Evolutionary conservation across 2,329 filamentous ascomycete genomes (phyloP).

Genomic region (Chaetoscypha palmicola): DNA sequence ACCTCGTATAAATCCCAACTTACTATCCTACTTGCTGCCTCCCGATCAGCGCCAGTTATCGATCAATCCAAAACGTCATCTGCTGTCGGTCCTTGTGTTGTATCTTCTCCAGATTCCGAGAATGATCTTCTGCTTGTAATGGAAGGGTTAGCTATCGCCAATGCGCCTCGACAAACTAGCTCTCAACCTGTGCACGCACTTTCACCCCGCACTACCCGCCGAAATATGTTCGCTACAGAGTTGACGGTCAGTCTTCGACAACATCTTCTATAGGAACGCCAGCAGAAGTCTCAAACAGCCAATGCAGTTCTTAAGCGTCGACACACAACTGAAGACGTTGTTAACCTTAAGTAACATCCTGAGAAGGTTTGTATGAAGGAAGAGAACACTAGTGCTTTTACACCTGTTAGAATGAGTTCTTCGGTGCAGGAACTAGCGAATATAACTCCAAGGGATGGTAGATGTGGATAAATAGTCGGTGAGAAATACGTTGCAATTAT

Average conservation of each 20-base stretch:
- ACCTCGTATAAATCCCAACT: conserved; percentile 82
- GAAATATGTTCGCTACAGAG: conserved; percentile 94
- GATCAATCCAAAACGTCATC: conserved; percentile 56
- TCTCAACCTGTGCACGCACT: conserved; percentile 58
- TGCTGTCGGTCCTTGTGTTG: conserved; percentile 62
- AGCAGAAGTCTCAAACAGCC: conserved; percentile 84
- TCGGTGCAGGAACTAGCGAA: conserved; percentile 70
- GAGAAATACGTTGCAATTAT: too few species aligned
- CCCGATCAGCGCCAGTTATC: conserved; percentile 46
- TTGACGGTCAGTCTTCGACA: conserved; percentile 87
- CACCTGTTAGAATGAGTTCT: conserved; percentile 80
- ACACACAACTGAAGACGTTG: conserved; percentile 85
- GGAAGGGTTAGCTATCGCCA: too few species aligned
- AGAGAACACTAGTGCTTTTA: conserved; percentile 51
- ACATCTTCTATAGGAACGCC: conserved; percentile 89
- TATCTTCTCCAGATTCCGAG: conserved; percentile 38
- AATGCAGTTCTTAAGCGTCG: conserved; percentile 84
- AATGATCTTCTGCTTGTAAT: conserved; percentile 45
- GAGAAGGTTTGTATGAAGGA: conserved; percentile 55
- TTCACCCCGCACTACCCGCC: conserved; percentile 83
- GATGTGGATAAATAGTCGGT: conserved; percentile 8
- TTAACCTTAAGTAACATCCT: conserved; percentile 78
- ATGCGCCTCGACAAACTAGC: conserved; percentile 37
- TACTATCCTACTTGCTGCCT: conserved; percentile 68
- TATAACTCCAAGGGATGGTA: conserved; percentile 87